These are phyloP conservation scores for Suillus hirtellus DNA, from an alignment of 768 basidiomycete genomes.

Conservation along the genomic window DNA sequence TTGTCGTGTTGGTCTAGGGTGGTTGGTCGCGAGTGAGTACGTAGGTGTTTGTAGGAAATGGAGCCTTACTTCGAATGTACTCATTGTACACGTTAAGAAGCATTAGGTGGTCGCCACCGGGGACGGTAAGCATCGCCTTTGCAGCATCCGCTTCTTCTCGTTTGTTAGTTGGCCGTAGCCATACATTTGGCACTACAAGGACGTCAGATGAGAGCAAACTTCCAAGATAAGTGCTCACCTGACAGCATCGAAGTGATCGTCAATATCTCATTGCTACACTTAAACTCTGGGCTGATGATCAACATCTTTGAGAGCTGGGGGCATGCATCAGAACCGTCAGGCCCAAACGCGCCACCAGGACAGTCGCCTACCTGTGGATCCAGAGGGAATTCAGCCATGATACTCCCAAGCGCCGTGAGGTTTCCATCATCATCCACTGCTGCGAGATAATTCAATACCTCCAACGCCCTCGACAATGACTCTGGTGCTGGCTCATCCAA, in stretches of 20 bases:
- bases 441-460: constrained; percentile 87
- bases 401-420: constrained; percentile 78
- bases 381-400: constrained; percentile 99
- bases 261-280: constrained; percentile 93
- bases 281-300: constrained; percentile 91
- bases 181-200: constrained; percentile 77
- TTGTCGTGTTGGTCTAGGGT: constrained; percentile 69
- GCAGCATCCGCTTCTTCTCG: constrained; percentile 91
- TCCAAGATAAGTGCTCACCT: constrained; percentile 42
- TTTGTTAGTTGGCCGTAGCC: constrained; percentile 86
- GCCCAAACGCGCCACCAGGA: background rate
- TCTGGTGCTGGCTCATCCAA: constrained; percentile 95
- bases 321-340: background rate
- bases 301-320: constrained; percentile 83
- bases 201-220: constrained; percentile 2
- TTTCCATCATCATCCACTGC: constrained; percentile 95
- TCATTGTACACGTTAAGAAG: constrained; percentile 95
- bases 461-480: constrained; percentile 95
- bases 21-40: constrained; percentile 2
- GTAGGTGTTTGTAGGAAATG: background rate
- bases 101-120: constrained; percentile 95
- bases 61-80: constrained; percentile 72
- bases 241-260: constrained; percentile 97
- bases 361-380: constrained; percentile 77
- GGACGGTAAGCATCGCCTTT: constrained; percentile 84